Conservation (phyloP, 495 filamentous ascomycete genomes). For the Terfezia claveryi region DNA sequence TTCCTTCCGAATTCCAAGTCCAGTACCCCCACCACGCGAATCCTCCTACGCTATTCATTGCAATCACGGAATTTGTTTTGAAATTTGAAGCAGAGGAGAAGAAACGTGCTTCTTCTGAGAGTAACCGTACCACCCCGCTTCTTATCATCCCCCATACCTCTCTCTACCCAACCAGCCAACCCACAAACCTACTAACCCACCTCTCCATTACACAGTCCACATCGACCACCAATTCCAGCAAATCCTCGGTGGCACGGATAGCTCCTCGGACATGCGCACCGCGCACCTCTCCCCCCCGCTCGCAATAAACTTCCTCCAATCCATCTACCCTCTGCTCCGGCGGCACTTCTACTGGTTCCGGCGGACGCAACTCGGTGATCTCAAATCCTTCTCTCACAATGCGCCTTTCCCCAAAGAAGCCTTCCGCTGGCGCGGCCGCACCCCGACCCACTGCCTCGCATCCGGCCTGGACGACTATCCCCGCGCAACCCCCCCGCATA, state of each 20-base stretch:
- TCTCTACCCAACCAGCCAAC: not conserved
- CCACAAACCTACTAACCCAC: not conserved
- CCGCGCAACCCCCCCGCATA: conserved; percentile 84
- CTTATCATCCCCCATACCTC: conserved; percentile 2
- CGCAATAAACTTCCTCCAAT: conserved; percentile 50
- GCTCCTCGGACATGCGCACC: conserved; percentile 25
- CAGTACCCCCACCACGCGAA: conserved; percentile 98
- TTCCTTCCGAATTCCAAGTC: conserved; percentile 80
- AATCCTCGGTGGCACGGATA: not conserved
- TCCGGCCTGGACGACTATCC: conserved; percentile 94
- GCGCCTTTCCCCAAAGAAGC: conserved; percentile 71
- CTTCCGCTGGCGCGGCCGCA: conserved; percentile 91
- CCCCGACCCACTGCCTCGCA: conserved; percentile 63
- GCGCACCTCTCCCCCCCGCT: conserved; percentile 30
- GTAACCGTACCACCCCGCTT: not conserved
- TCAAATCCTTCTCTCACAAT: conserved; percentile 70
- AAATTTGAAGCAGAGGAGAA: conserved; percentile 31
- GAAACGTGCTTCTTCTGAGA: not conserved
- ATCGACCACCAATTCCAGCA: too few relatives aligned
- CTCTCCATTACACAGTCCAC: too few relatives aligned
- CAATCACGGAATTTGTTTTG: conserved; percentile 60
- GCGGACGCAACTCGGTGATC: conserved; percentile 70
- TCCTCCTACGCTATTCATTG: conserved; percentile 86
- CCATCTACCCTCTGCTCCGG: conserved; percentile 77
- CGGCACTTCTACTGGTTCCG: conserved; percentile 89